Evolutionary conservation across 345 rosid genomes (phyloP).

Genomic region (Acer saccharum): DNA sequence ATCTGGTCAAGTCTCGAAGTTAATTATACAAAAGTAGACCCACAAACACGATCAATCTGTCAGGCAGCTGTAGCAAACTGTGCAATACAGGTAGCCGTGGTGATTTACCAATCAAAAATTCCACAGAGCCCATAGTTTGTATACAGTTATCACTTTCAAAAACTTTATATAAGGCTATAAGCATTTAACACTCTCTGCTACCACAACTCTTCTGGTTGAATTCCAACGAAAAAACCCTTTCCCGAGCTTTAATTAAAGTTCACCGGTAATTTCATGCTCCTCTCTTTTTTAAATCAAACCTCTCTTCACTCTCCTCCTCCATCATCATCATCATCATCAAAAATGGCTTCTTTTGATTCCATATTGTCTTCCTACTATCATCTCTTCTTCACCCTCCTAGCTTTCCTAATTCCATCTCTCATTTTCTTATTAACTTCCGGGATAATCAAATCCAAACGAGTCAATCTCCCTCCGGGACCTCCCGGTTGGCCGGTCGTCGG

Average conservation of each 20-base stretch:
- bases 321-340: not conserved
- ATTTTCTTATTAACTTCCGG: conserved; percentile 36
- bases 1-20: too few species aligned
- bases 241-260: conserved; percentile 26
- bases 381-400: conserved; percentile 41
- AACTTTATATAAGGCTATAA: too few species aligned
- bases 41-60: not conserved
- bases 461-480: conserved; percentile 91
- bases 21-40: not conserved
- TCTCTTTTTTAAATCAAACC: conserved; percentile 20
- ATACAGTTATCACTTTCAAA: not conserved
- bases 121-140: conserved; percentile 9
- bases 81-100: too few species aligned
- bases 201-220: too few species aligned
- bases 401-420: conserved; percentile 36
- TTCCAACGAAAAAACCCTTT: too few species aligned
- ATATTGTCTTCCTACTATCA: conserved; percentile 23
- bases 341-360: not conserved
- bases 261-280: conserved; percentile 54
- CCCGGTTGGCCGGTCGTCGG: conserved; percentile 90
- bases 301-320: not conserved
- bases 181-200: too few species aligned
- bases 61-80: not conserved
- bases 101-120: too few species aligned
- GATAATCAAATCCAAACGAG: conserved; percentile 34